These are phyloP conservation scores for Dryas octopetala DNA, from an alignment of 306 rosid genomes.

Conservation along the genomic window DNA sequence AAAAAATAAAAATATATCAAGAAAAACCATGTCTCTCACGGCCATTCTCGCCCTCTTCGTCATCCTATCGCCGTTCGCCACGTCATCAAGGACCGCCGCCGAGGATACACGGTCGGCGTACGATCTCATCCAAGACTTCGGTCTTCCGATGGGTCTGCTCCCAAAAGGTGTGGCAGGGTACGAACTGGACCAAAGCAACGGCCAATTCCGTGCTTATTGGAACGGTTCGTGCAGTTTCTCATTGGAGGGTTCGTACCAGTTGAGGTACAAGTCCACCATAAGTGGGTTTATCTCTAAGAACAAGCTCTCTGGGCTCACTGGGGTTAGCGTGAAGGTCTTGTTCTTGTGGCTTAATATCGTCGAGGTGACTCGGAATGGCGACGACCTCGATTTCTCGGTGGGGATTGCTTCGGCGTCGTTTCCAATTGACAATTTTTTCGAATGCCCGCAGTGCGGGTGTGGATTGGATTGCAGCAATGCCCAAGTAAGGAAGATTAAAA, in stretches of 20 bases:
- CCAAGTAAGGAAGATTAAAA: conserved; percentile 45
- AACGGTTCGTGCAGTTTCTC: conserved; percentile 69
- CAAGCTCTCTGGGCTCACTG: conserved; percentile 48
- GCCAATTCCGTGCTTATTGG: conserved; percentile 51
- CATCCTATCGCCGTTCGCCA: conserved; percentile 32
- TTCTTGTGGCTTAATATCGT: conserved; percentile 77
- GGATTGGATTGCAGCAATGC: conserved; percentile 57
- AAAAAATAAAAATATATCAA: background rate
- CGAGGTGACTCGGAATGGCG: conserved; percentile 56
- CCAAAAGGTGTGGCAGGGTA: conserved; percentile 60
- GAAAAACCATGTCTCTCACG: conserved; percentile 31
- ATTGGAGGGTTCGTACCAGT: conserved; percentile 62
- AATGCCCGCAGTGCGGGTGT: conserved; percentile 74
- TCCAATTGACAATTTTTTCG: conserved; percentile 62
- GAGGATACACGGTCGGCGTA: conserved; percentile 44
- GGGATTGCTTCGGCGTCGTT: conserved; percentile 79
- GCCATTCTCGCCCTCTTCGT: conserved; percentile 19
- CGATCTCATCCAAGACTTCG: conserved; percentile 43
- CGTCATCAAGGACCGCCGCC: conserved; percentile 11
- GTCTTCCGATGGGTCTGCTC: conserved; percentile 70
- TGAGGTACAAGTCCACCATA: conserved; percentile 67
- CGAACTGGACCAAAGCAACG: conserved; percentile 47
- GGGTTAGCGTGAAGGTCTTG: conserved; percentile 74
- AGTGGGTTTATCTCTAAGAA: conserved; percentile 51
- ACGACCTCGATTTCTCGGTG: conserved; percentile 64